phyloP scores from a whole-genome alignment of 192 early-diverging fungal species.

The Umbelopsis sp. region DNA sequence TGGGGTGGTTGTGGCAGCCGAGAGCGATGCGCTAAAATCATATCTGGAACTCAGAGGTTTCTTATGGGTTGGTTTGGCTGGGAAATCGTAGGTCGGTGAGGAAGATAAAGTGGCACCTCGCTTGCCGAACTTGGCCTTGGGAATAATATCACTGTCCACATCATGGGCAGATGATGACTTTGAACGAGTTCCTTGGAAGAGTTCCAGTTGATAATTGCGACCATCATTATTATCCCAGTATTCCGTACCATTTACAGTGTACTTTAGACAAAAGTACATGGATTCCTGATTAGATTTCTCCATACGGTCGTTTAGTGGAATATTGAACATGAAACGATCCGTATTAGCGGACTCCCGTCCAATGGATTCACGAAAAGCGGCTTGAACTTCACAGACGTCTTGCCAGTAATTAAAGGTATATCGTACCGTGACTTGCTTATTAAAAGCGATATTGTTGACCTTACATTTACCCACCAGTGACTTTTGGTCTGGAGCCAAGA shows the following conservation, averaged over 20 bases:
- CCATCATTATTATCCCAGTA: conserved; percentile 94
- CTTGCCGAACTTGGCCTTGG: background rate
- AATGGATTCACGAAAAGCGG: conserved; percentile 61
- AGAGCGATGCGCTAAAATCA: conserved; percentile 36
- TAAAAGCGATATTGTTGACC: conserved; percentile 85
- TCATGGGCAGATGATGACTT: background rate
- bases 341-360: conserved; percentile 42
- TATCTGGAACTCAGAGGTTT: conserved; percentile 26
- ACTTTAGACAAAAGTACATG: conserved; percentile 66
- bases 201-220: conserved; percentile 74
- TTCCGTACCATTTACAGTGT: conserved; percentile 66
- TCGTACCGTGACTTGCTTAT: conserved; percentile 76
- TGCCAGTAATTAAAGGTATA: conserved; percentile 85
- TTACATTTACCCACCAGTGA: conserved; percentile 64
- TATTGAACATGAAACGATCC: conserved; percentile 65
- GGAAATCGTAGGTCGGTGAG: background rate
- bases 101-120: background rate
- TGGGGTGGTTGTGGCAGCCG: background rate
- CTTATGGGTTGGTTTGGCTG: background rate
- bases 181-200: conserved; percentile 19
- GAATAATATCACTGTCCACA: background rate
- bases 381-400: conserved; percentile 62
- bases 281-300: conserved; percentile 42
- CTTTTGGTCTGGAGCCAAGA: conserved; percentile 29
- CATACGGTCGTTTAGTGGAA: conserved; percentile 33